phyloP scores from a whole-genome alignment of 805 yeast genomes.

The Blastobotrys robertii region DNA sequence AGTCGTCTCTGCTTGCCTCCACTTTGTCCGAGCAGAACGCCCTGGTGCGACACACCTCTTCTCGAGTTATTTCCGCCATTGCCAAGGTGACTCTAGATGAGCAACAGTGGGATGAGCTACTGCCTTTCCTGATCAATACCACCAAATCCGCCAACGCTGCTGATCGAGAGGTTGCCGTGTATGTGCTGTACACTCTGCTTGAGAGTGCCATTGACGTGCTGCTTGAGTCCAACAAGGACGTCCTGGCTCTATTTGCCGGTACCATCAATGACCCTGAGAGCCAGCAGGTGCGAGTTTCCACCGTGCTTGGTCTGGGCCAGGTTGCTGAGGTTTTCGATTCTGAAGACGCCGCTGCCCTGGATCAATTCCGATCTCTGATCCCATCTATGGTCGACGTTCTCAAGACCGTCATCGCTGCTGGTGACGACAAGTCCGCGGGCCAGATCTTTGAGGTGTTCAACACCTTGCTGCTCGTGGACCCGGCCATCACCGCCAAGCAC shows the following conservation, averaged over 20 bases:
- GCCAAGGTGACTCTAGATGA: conserved; percentile 66
- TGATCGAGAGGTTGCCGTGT: conserved; percentile 73
- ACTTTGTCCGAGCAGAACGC: conserved; percentile 56
- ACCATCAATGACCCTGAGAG: conserved; percentile 56
- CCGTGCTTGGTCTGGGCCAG: conserved; percentile 70
- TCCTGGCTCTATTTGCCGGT: conserved; percentile 58
- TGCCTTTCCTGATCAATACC: conserved; percentile 60
- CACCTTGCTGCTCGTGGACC: conserved; percentile 65
- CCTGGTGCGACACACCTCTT: conserved; percentile 75
- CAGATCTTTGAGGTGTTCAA: conserved; percentile 78
- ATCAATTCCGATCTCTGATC: conserved; percentile 51
- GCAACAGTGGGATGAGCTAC: conserved; percentile 64
- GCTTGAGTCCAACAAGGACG: conserved; percentile 55
- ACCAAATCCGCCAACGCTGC: conserved; percentile 49
- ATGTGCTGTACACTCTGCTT: conserved; percentile 63
- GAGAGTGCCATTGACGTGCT: conserved; percentile 58
- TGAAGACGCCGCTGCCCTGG: conserved; percentile 37
- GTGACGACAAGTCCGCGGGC: conserved; percentile 63
- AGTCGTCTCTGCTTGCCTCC: conserved; percentile 55
- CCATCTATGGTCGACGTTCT: conserved; percentile 78
- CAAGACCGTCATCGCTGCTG: conserved; percentile 57
- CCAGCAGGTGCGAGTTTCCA: conserved; percentile 66
- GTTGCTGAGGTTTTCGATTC: conserved; percentile 40
- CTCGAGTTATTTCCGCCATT: conserved; percentile 82
- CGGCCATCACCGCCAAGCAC: conserved; percentile 67